Evolutionary conservation across 164 flowering plant genomes (phyloP).

Genomic region (Santalum album): DNA sequence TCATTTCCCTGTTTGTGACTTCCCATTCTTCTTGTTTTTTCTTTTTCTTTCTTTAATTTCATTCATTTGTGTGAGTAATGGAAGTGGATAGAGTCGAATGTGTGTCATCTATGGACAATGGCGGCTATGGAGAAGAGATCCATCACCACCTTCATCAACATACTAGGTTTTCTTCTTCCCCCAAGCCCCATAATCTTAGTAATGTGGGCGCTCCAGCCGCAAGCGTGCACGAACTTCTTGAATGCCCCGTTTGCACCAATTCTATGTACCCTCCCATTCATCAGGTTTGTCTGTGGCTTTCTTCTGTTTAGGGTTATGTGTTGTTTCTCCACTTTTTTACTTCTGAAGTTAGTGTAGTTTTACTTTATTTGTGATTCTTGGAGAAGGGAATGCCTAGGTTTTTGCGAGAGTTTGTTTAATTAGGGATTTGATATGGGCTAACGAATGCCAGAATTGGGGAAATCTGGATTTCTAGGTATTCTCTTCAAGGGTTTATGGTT

Average conservation of each 20-base stretch:
- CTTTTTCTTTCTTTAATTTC: not conserved
- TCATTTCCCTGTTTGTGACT: not conserved
- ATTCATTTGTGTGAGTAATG: constrained; percentile 1
- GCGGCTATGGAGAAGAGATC: constrained; percentile 28
- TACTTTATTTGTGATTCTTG: no score
- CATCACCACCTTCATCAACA: constrained; percentile 12
- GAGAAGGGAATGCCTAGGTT: not conserved
- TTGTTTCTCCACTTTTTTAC: no score
- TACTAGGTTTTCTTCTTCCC: constrained; percentile 11
- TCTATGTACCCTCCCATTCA: constrained; percentile 40
- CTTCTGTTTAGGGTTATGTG: no score
- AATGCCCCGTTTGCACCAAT: constrained; percentile 38
- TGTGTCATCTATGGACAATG: constrained; percentile 21
- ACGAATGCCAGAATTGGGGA: no score
- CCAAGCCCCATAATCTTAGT: constrained; percentile 15
- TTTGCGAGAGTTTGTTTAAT: not conserved
- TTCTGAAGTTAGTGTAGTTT: no score
- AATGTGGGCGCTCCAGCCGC: constrained; percentile 15
- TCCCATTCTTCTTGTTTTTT: not conserved
- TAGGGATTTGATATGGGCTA: not conserved
- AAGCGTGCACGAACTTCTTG: constrained; percentile 33
- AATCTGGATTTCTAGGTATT: no score
- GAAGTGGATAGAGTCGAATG: constrained; percentile 29
- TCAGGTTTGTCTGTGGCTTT: constrained; percentile 17
- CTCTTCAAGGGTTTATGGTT: no score